A percentile compares a stretch with the other conserved stretches of the same genome.
Conservation (phyloP, 2,329 filamentous ascomycete species). For the Chaetomiaceae sp. region DNA sequence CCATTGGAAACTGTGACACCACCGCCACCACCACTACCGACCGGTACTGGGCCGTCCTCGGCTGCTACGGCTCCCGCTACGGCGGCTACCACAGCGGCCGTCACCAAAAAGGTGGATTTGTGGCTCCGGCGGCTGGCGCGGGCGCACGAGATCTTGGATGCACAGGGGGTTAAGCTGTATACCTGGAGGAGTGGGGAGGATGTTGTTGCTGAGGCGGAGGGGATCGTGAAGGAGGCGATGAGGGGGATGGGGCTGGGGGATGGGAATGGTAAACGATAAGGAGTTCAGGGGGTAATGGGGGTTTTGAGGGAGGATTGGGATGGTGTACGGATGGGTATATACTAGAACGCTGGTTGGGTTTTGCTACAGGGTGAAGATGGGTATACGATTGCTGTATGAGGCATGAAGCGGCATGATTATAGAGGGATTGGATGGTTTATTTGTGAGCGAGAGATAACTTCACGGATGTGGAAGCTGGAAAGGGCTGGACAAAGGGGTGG, state of each 20-base stretch:
- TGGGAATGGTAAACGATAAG: background rate
- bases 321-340: background rate
- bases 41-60: too few relatives aligned
- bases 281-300: background rate
- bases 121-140: slow-evolving; percentile 65
- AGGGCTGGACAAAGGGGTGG: too few relatives aligned
- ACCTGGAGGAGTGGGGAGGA: slow-evolving; percentile 72
- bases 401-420: too few relatives aligned
- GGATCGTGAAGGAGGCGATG: slow-evolving; percentile 56
- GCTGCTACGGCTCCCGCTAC: too few relatives aligned
- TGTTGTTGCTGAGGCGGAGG: slow-evolving; percentile 61
- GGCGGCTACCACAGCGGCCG: slow-evolving; percentile 6
- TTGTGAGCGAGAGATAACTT: too few relatives aligned
- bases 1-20: slow-evolving; percentile 3
- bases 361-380: too few relatives aligned
- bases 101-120: slow-evolving; percentile 66
- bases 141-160: slow-evolving; percentile 59
- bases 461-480: too few relatives aligned
- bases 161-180: slow-evolving; percentile 62
- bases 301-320: background rate
- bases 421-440: too few relatives aligned
- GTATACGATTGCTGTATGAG: too few relatives aligned
- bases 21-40: too few relatives aligned
- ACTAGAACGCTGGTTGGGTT: too few relatives aligned
- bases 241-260: slow-evolving; percentile 35